Base-by-base conservation (phyloP, 2,329 filamentous ascomycete genomes). In the Pseudogymnoascus sp. region DNA sequence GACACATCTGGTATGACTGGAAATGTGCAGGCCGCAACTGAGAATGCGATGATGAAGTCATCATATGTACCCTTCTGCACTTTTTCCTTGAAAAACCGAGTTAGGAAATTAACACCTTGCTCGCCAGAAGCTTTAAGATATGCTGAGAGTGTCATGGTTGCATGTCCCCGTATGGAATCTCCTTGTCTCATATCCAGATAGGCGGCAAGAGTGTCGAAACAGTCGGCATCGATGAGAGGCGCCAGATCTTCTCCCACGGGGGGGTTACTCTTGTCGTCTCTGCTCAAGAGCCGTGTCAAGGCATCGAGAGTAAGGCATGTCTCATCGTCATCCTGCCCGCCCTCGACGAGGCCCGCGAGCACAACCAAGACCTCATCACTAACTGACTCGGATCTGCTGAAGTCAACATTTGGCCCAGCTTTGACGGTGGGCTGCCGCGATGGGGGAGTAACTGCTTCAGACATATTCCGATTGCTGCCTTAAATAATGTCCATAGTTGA, bases 41-140 rank as follows among this genome's bases (percentile, higher is more conserved):
- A 97, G 73, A 97, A 97, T 5, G 92, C 92, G 59, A 94, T 81
- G 62, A 96, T 91, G 67, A 95, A 85, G 74, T 96, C 91, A 70
- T 97, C 92, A 66, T 92, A 90, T 23, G 89, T 93, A 60, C 87
- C 87, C 66, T 88, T 86, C 67, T 83, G 77, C 14, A 96, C 80
- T 61, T 88, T 85, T 14, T 83, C 79, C 61, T 86, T 86, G 72
- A 97, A 89, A 73, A 94, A 93, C 4, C 83, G 82, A 4, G 84
- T 83, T 59, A 97, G 84, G 67, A 87, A 83, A 67, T 84, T 80
- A 66, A 86, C 82, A 3, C 91, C 91, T 5, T 84, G 81, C 11
- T 92, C 84, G 61, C 85, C 85, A 2, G 89, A 86, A 28, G 87
- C 85, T 73, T 93, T 89, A 65, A 97, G 82, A 70, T 94, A 90